Conservation (phyloP, 139 green algal genomes). For the Ulvella scutata region DNA sequence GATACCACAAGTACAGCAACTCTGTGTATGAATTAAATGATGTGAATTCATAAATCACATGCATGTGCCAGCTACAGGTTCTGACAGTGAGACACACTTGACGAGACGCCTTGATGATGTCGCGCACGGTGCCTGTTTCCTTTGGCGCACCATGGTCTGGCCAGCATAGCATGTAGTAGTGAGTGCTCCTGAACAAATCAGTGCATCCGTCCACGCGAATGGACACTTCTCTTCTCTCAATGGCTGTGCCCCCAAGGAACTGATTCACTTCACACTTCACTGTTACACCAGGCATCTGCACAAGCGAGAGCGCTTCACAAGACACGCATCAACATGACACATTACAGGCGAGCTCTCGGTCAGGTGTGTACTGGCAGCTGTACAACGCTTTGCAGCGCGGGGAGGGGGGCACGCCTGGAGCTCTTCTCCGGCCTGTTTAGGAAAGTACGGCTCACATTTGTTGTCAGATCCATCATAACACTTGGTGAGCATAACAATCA, state of each 20-base stretch:
- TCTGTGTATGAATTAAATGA: no score
- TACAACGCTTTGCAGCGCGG: background rate
- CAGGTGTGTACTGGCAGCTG: background rate
- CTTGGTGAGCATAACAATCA: slow-evolving; percentile 46
- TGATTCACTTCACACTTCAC: background rate
- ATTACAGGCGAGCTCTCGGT: background rate
- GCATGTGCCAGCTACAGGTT: no score
- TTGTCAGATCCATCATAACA: background rate
- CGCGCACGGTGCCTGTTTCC: slow-evolving; percentile 15
- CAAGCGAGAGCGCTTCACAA: background rate
- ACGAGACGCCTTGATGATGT: slow-evolving; percentile 16
- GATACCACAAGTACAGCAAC: no score
- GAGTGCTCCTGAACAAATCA: slow-evolving; percentile 11
- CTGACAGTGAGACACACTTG: no score
- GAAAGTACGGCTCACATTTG: background rate
- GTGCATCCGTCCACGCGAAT: background rate
- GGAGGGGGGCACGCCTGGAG: background rate
- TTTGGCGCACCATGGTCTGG: slow-evolving; percentile 40
- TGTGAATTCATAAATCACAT: no score
- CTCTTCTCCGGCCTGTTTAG: background rate
- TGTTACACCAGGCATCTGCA: slow-evolving; percentile 7
- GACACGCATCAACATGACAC: background rate
- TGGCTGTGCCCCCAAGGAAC: slow-evolving; percentile 13
- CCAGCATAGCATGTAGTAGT: slow-evolving; percentile 41
- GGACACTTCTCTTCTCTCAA: slow-evolving; percentile 8